A percentile compares a stretch with the other conserved stretches of the same genome.
Conservation (phyloP, 2,329 filamentous ascomycete species). For the Monosporascus sp. region DNA sequence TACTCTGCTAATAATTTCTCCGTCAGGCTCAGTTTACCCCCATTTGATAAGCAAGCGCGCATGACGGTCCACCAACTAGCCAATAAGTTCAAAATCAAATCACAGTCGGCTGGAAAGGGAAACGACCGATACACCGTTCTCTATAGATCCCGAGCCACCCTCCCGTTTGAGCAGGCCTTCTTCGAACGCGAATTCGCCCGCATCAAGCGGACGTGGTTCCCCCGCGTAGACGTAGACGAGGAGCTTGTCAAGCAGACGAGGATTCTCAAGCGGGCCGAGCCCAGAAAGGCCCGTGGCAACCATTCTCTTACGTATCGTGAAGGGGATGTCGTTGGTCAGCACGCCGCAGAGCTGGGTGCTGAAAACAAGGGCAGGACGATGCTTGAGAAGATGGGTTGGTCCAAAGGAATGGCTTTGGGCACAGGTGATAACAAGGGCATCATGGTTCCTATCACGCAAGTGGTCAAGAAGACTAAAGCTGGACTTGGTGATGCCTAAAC, state of each 20-base stretch:
- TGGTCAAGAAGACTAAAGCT: constrained; percentile 81
- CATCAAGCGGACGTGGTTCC: constrained; percentile 51
- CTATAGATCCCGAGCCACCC: constrained; percentile 66
- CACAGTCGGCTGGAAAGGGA: constrained; percentile 74
- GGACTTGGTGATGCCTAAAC: constrained; percentile 60
- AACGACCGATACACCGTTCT: constrained; percentile 71
- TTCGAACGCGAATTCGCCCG: constrained; percentile 44
- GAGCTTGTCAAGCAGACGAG: constrained; percentile 21
- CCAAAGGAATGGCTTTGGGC: constrained; percentile 77
- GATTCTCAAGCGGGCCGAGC: constrained; percentile 19
- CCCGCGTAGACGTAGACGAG: constrained; percentile 41
- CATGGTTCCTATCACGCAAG: constrained; percentile 75
- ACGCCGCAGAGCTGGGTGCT: constrained; percentile 75
- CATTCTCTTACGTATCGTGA: constrained; percentile 60
- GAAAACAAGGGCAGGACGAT: constrained; percentile 82
- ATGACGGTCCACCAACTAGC: constrained; percentile 79
- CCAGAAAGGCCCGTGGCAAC: constrained; percentile 22
- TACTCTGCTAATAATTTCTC: not conserved
- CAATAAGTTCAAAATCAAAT: constrained; percentile 70
- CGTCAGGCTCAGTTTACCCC: constrained; percentile 66
- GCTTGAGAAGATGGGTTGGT: constrained; percentile 98
- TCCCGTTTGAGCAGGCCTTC: constrained; percentile 51
- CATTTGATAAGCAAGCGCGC: constrained; percentile 75
- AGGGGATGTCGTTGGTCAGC: constrained; percentile 82
- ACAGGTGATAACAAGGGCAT: constrained; percentile 82